Evolutionary conservation across 2,329 filamentous ascomycete species (phyloP).

Genomic region (Kalmusia sp.): DNA sequence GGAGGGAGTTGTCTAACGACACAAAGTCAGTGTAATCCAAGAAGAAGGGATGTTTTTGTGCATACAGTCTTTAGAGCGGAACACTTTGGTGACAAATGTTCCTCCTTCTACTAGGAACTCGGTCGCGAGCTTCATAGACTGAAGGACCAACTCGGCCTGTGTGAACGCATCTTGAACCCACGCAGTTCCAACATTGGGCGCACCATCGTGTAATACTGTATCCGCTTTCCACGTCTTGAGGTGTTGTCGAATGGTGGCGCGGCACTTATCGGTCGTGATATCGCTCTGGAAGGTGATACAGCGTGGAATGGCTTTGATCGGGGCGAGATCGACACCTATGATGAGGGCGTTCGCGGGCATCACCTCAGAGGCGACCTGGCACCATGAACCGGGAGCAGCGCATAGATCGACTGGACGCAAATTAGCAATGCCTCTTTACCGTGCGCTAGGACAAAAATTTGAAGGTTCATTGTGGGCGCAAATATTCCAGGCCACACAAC

Average conservation of each 20-base stretch:
- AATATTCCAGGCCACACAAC: no score
- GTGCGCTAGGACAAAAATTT: no score
- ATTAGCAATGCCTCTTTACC: no score
- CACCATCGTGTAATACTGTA: constrained; percentile 93
- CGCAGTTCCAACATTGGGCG: constrained; percentile 95
- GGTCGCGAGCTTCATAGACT: constrained; percentile 90
- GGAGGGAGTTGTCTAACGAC: constrained; percentile 88
- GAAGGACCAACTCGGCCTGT: constrained; percentile 89
- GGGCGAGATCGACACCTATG: constrained; percentile 89
- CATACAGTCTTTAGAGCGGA: constrained; percentile 96
- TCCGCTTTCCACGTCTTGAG: constrained; percentile 97
- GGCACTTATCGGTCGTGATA: constrained; percentile 96
- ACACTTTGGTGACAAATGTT: constrained; percentile 95
- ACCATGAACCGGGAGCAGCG: constrained; percentile 78
- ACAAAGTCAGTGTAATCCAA: no score
- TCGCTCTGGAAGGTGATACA: constrained; percentile 97
- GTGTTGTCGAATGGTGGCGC: constrained; percentile 85
- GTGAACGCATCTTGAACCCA: constrained; percentile 99
- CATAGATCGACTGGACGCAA: constrained; percentile 99
- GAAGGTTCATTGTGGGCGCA: no score
- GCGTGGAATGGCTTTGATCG: constrained; percentile 93
- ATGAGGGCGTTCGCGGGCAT: constrained; percentile 93
- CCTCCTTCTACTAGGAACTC: constrained; percentile 82
- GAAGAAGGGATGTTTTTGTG: no score
- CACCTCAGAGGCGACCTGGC: constrained; percentile 51